Evolutionary conservation across 1,139 yeast genomes (phyloP), one percentile per base, ranked within the genome.

Genomic region (Yamadazyma aaseri): DNA sequence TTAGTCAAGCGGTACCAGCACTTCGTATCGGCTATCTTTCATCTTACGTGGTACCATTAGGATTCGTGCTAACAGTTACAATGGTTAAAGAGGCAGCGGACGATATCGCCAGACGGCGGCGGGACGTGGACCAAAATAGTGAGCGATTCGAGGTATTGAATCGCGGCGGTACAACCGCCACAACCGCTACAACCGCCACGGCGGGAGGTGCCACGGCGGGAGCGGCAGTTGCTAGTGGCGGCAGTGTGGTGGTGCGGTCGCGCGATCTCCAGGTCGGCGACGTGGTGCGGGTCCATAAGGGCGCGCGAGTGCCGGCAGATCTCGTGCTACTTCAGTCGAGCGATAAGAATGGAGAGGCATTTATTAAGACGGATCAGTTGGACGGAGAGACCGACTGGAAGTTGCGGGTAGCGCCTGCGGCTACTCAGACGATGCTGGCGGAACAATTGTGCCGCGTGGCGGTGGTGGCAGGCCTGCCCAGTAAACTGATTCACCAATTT

Each of bases 341-440:
- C 32, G 97, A 90, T 51, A 56, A 61, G 12, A 71, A 75, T 6
- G 98, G 97, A 5, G 99, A 92, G 56, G 77, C 92, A 1, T 94
- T 94, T 52, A 86, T 94, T 45, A 85, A 95, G 50, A 94, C 99
- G 0, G 99, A 94, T 63, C 99, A 94, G 58, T 68, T 94, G 35
- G 99, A 94, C 58, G 99, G 99, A 50, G 99, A 94, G 57, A 94
- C 99, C 7, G 99, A 94, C 61, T 94, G 99, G 99, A 94, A 94
- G 56, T 68, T 94, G 37, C 69, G 96, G 47, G 65, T 86, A 20
- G 94, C 97, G 0, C 73, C 80, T 34, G 73, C 80, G 7, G 55
- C 79, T 18, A 86, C 97, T 0, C 97, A 92, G 58, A 23, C 48
- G n/a, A 54, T 51, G 28, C 44, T 68, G 26, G 50, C 61, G n/a